Evolutionary conservation across 768 basidiomycete species (phyloP), one percentile per base, ranked within the genome.

Genomic region (Boletus rubroflammeus): DNA sequence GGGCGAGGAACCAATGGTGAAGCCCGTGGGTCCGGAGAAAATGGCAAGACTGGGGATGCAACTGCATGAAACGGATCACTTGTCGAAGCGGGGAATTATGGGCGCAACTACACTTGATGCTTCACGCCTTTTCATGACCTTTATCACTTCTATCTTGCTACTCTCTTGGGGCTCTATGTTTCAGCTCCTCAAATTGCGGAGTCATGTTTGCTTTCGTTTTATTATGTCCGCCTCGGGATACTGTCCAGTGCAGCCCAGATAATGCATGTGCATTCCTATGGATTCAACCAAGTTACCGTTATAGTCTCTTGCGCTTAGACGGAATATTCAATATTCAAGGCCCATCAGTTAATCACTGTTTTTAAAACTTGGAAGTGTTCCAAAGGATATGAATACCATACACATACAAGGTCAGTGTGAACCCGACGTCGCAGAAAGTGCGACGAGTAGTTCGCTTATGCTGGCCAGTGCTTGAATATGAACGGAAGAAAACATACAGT

Each of bases 1-100:
- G 68, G 70, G 5, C 65, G 65, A 47, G 70, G 67, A 19, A 47
- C 56, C 7, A 72, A 70, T 19, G 69, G 69, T 3, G 69, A 70
- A 38, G 51, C 60, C 25, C 69, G 68, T 40, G 62, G 66, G 6
- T 45, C 68, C 5, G 63, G 58, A 11, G 68, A 71, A 45, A 69
- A 67, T 35, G 58, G 58, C 19, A 70, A 60, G 49, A 32, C 54
- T n/a, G 64, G 62, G 40, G 68, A 70, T 36, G 23, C 48, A 25
- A 47, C 51, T 47, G 55, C 68, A 59, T 70, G 48, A 70, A 55
- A 51, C 41, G 53, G 54, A 48, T 58, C 34, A 34, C 32, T 48
- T 13, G 57, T 60, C 51, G 50, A 55, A 56, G 54, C 52, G 56
- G 59, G 65, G 52, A 45, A 61, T 47, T 45, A 41, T 42, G 48